Evolutionary conservation across 2,329 filamentous ascomycete species (phyloP).

Genomic region (Hypoxylon sp.): DNA sequence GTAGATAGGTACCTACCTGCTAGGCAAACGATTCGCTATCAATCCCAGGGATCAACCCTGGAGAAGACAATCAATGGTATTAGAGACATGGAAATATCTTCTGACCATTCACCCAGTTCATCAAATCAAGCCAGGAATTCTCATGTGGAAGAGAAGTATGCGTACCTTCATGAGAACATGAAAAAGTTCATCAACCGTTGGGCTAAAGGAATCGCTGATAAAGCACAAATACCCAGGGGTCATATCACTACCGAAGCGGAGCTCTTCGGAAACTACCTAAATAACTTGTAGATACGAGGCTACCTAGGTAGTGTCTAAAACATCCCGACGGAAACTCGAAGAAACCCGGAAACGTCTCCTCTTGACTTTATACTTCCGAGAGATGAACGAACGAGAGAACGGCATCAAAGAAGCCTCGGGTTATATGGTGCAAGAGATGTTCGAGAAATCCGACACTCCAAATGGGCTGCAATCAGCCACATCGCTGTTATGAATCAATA

Average conservation of each 20-base stretch:
- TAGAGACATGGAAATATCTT: background rate
- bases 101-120: constrained; percentile 13
- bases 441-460: constrained; percentile 2
- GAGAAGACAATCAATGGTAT: constrained; percentile 15
- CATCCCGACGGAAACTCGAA: constrained; percentile 9
- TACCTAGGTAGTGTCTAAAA: constrained; percentile 2
- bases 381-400: constrained; percentile 37
- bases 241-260: constrained; percentile 21
- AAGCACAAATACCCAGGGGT: constrained; percentile 19
- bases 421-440: constrained; percentile 21
- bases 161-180: constrained; percentile 11
- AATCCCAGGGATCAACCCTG: constrained; percentile 1
- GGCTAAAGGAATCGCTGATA: constrained; percentile 23
- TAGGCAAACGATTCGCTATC: constrained; percentile 21
- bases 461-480: constrained; percentile 29
- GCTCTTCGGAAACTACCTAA: background rate
- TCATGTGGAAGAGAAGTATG: constrained; percentile 11
- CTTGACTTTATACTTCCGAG: constrained; percentile 25
- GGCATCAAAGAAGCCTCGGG: constrained; percentile 21
- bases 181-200: constrained; percentile 27
- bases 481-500: constrained; percentile 27
- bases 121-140: constrained; percentile 25
- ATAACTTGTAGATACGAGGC: background rate
- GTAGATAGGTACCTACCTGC: constrained; percentile 10
- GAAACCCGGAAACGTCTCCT: constrained; percentile 12